Percentiles rank a stretch among this genome's conserved stretches.
Conservation (phyloP, 176 grass and related monocot species). For the Cenchrus fungigraminus region DNA sequence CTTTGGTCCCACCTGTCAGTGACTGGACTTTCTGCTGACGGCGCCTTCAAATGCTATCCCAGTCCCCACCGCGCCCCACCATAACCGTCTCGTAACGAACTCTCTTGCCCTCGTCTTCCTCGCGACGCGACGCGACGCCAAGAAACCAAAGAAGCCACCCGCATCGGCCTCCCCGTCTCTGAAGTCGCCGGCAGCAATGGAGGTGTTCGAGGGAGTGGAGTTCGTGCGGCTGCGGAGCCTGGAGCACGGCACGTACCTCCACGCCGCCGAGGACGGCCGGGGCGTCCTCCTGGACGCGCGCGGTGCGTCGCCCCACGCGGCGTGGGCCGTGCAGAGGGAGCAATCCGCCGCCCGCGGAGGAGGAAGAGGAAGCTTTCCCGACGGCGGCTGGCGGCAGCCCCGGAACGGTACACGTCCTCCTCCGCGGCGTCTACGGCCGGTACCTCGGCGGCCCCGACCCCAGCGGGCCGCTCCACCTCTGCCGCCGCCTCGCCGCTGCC, state of each 20-base stretch:
- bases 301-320: background rate
- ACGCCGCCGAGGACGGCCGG: background rate
- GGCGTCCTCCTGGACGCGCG: background rate
- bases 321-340: background rate
- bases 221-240: conserved; percentile 32
- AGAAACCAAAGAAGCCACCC: conserved; percentile 10
- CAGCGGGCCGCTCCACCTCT: background rate
- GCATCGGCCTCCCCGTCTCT: background rate
- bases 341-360: background rate
- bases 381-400: background rate
- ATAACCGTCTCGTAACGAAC: background rate
- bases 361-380: background rate
- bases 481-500: background rate
- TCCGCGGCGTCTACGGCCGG: conserved; percentile 9
- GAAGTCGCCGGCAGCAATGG: conserved; percentile 13
- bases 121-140: background rate
- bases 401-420: background rate
- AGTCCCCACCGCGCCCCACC: background rate
- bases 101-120: background rate
- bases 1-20: background rate
- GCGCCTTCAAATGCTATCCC: background rate
- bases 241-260: conserved; percentile 15
- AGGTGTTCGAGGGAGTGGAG: conserved; percentile 25
- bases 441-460: background rate
- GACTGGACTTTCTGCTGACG: background rate